Evolutionary conservation across 2,329 filamentous ascomycete genomes (phyloP).

Genomic region (Sclerotinia borealis): DNA sequence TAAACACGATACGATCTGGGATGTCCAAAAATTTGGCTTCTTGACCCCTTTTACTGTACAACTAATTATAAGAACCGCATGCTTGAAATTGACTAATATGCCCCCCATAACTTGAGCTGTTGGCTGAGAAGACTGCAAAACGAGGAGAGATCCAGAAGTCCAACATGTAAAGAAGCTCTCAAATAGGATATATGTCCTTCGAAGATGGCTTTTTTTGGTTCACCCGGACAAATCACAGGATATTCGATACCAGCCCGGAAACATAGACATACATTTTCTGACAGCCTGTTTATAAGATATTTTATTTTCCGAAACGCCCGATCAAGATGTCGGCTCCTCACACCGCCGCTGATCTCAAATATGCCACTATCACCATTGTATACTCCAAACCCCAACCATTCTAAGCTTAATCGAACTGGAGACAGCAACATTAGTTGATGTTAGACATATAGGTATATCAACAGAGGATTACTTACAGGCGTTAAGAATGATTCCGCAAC

Average conservation of each 20-base stretch:
- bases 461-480: slow-evolving; percentile 52
- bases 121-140: background rate
- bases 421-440: background rate
- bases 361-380: slow-evolving; percentile 8
- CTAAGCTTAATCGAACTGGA: slow-evolving; percentile 26
- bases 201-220: background rate
- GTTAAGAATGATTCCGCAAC: slow-evolving; percentile 98
- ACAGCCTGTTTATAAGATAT: slow-evolving; percentile 8
- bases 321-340: slow-evolving; percentile 5
- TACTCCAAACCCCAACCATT: background rate
- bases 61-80: background rate
- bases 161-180: background rate
- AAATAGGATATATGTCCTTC: background rate
- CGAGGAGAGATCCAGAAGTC: background rate
- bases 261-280: background rate
- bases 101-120: background rate
- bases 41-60: background rate
- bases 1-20: background rate
- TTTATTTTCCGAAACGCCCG: slow-evolving; percentile 17
- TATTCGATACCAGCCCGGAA: background rate
- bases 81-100: background rate
- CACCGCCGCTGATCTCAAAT: slow-evolving; percentile 11
- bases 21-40: background rate
- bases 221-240: background rate
- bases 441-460: too few relatives aligned